Base-by-base conservation (phyloP, 441 rosid species). In the Biscutella laevigata region DNA sequence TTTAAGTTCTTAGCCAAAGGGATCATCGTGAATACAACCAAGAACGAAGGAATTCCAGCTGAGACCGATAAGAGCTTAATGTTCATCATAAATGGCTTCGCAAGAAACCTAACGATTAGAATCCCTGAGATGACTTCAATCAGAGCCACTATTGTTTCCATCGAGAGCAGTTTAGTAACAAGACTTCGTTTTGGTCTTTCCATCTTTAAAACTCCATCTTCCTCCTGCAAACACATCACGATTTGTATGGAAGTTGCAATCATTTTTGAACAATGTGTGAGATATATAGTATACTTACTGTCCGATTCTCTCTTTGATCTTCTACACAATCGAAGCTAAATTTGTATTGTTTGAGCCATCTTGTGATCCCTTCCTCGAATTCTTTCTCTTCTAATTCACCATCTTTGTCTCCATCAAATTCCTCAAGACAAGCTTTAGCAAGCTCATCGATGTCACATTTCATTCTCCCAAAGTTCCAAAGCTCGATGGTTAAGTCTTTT, bases 1-100 rank as follows among this genome's bases (percentile, higher is more conserved):
- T 71, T 65, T 58, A 71, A 62, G 76, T 62, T 54, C 59, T 62
- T 71, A 37, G 43, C 77, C 76, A 29, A 77, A 15, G 92, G 85
- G 20, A 77, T 34, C 15, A 81, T 51, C 6, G 72, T 55, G 45
- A 78, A 83, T 3, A 84, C 69, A 9, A 75, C 39, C 24, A 71
- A 45, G 66, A 81, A 81, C 1, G 83, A 78, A 3, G 85, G 76
- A 14, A 83, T 54, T 27, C 59, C 69, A 0, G 59, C 73, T 0
- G 74, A 73, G 2, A 56, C 20, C 0, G 82, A 67, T 21, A 78
- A 73, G 0, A 60, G 72, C 16, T 59, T 50, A 7, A 78, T 4
- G 43, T 64, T 70, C 43, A 22, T 6, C 79, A 78, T 74, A 41
- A 78, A 61, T 2, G 91, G 87, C 13, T 22, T 53, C 20, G 74